phyloP scores from a whole-genome alignment of 306 rosid genomes.

The Quercus wislizeni region DNA sequence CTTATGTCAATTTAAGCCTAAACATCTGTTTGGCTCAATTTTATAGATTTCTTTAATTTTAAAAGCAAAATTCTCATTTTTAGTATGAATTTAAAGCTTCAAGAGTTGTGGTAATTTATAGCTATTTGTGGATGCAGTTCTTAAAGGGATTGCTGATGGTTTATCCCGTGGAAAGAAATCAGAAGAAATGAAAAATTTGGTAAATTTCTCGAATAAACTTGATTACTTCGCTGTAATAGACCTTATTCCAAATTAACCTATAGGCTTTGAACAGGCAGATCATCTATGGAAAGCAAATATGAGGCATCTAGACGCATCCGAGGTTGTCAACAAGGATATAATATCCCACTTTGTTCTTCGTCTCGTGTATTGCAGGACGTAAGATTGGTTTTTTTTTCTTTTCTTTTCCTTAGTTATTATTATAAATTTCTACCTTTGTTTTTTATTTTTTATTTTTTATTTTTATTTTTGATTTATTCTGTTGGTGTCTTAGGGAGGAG shows the following conservation, averaged over 20 bases:
- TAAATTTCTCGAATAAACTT: constrained; percentile 22
- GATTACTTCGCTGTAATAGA: not conserved
- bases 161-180: constrained; percentile 83
- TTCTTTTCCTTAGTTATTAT: not conserved
- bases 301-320: constrained; percentile 65
- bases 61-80: no score
- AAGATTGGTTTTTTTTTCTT: constrained; percentile 7
- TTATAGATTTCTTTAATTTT: not conserved
- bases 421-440: not conserved
- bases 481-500: constrained; percentile 60
- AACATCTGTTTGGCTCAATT: not conserved
- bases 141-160: constrained; percentile 87
- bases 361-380: constrained; percentile 93
- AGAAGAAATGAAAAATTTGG: constrained; percentile 76
- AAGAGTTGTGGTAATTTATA: not conserved
- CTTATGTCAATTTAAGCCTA: not conserved
- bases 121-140: constrained; percentile 55
- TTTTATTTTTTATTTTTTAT: not conserved
- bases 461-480: not conserved
- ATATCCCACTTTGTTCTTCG: constrained; percentile 92
- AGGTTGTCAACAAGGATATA: constrained; percentile 73
- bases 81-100: no score
- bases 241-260: constrained; percentile 11
- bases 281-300: constrained; percentile 62
- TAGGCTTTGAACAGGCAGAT: constrained; percentile 35